Evolutionary conservation across 169 alveolate genomes (phyloP).

Genomic region (Babesia sp.): DNA sequence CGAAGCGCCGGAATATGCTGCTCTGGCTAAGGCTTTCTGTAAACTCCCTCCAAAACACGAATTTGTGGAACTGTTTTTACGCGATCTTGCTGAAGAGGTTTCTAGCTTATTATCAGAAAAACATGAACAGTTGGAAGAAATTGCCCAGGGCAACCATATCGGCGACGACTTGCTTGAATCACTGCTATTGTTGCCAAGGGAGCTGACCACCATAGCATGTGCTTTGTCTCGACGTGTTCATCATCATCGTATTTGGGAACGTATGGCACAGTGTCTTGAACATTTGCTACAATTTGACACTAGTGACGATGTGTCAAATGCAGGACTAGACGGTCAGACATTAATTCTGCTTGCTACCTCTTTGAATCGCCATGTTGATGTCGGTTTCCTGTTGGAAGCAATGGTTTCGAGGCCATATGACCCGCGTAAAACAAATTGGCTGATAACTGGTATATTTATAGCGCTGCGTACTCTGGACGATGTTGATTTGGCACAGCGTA

Average conservation of each 20-base stretch:
- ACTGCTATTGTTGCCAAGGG: constrained; percentile 31
- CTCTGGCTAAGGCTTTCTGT: constrained; percentile 46
- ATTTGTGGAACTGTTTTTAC: constrained; percentile 30
- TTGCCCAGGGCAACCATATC: constrained; percentile 7
- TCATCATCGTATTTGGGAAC: constrained; percentile 31
- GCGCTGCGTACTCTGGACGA: constrained; percentile 7
- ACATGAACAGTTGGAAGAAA: constrained; percentile 31
- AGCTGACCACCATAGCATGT: constrained; percentile 55
- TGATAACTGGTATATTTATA: constrained; percentile 10
- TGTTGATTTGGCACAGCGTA: constrained; percentile 26
- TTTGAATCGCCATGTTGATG: constrained; percentile 30
- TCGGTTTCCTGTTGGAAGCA: constrained; percentile 9
- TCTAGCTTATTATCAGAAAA: constrained; percentile 50
- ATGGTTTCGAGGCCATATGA: neutral
- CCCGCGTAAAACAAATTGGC: constrained; percentile 13
- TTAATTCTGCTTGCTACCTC: constrained; percentile 48
- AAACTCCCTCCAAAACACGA: constrained; percentile 25
- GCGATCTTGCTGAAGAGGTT: constrained; percentile 44
- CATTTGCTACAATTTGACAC: constrained; percentile 14
- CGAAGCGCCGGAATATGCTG: constrained; percentile 56
- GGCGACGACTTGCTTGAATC: constrained; percentile 50
- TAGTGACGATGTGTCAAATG: constrained; percentile 2
- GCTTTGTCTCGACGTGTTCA: constrained; percentile 23
- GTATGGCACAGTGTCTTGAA: neutral
- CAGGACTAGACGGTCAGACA: constrained; percentile 32